phyloP scores from a whole-genome alignment of 1,284 basidiomycete genomes.

The Agroathelia rolfsii region DNA sequence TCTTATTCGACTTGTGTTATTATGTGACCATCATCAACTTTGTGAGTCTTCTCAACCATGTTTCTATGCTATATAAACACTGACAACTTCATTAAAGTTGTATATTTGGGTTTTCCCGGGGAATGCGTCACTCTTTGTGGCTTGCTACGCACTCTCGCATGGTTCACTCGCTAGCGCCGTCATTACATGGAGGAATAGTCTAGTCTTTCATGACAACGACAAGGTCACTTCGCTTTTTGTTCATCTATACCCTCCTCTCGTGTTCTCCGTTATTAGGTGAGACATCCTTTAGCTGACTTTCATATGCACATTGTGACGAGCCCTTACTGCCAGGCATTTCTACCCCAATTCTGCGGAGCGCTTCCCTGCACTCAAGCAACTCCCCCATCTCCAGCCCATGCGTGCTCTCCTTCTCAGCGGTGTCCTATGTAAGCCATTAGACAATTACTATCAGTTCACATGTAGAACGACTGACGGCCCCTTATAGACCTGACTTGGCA shows the following conservation, averaged over 20 bases:
- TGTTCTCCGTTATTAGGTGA: slow-evolving; percentile 82
- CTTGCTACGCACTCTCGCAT: slow-evolving; percentile 82
- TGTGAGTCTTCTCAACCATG: no score
- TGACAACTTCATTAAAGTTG: no score
- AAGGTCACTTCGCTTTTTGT: slow-evolving; percentile 89
- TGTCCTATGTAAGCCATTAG: slow-evolving; percentile 51
- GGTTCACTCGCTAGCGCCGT: slow-evolving; percentile 88
- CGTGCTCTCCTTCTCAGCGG: slow-evolving; percentile 60
- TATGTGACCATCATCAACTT: slow-evolving; percentile 85
- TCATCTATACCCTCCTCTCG: slow-evolving; percentile 81
- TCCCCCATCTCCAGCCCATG: slow-evolving; percentile 54
- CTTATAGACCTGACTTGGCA: slow-evolving; percentile 78
- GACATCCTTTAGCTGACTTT: slow-evolving; percentile 15
- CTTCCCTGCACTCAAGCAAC: slow-evolving; percentile 71
- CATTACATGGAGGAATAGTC: slow-evolving; percentile 91
- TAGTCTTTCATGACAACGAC: slow-evolving; percentile 93
- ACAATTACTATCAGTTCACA: slow-evolving; percentile 6
- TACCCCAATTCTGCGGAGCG: slow-evolving; percentile 66
- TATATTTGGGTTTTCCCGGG: slow-evolving; percentile 80
- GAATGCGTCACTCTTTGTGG: slow-evolving; percentile 68
- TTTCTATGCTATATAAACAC: no score
- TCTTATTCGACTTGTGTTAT: slow-evolving; percentile 90
- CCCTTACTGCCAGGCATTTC: slow-evolving; percentile 53
- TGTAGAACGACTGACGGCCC: slow-evolving; percentile 10
- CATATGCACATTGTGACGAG: slow-evolving; percentile 8